phyloP scores from a whole-genome alignment of 805 yeast species.

The Blastobotrys peoriensis region DNA sequence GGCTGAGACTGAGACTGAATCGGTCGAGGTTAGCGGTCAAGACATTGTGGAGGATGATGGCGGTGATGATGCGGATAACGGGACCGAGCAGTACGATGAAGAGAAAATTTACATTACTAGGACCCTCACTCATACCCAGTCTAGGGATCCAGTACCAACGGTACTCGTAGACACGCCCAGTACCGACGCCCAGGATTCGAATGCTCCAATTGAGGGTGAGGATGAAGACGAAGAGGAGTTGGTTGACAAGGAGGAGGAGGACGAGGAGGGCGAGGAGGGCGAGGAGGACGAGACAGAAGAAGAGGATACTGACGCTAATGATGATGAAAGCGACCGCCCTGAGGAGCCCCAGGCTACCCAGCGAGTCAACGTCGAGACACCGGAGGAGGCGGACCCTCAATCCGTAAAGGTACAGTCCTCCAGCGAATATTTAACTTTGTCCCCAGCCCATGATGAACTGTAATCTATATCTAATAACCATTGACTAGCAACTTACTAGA shows the following conservation, averaged over 20 bases:
- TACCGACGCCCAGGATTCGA: slow-evolving; percentile 9
- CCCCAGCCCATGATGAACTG: neutral
- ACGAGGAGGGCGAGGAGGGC: slow-evolving; percentile 6
- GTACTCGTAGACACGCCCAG: too few species aligned
- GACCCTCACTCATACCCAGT: slow-evolving; percentile 4
- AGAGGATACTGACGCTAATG: slow-evolving; percentile 6
- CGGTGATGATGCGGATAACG: slow-evolving; percentile 6
- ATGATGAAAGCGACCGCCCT: neutral
- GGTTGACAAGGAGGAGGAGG: slow-evolving; percentile 10
- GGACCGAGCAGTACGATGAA: slow-evolving; percentile 3
- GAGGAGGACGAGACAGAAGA: slow-evolving; percentile 9
- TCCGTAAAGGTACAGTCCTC: slow-evolving; percentile 1
- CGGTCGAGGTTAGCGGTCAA: slow-evolving; percentile 37
- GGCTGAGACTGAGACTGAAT: slow-evolving; percentile 20
- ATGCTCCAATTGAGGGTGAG: slow-evolving; percentile 10
- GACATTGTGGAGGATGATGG: slow-evolving; percentile 32
- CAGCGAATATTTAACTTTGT: slow-evolving; percentile 7
- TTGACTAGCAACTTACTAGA: too few species aligned
- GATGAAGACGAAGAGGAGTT: neutral
- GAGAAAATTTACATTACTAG: neutral
- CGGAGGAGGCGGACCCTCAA: neutral
- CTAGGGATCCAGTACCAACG: slow-evolving; percentile 6
- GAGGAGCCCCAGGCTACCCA: too few species aligned
- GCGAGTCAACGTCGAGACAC: too few species aligned
- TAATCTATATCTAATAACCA: neutral